These are phyloP conservation scores for Macadamia tetraphylla DNA, from an alignment of 164 flowering plant species.

Conservation along the genomic window DNA sequence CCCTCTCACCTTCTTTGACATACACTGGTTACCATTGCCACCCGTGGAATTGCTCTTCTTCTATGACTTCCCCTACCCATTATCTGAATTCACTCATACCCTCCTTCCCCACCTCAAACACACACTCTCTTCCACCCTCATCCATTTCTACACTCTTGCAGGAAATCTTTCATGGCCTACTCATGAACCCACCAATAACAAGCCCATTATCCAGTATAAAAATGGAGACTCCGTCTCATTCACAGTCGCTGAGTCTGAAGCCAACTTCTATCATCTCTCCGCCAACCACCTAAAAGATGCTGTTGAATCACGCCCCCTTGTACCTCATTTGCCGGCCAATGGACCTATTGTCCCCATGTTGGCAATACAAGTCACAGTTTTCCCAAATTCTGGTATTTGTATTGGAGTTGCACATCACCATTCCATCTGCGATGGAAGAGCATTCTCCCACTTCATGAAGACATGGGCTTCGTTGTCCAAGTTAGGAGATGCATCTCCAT, in stretches of 20 bases:
- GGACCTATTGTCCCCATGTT: neutral
- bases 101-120: too few species aligned
- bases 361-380: neutral
- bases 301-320: neutral
- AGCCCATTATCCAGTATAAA: constrained; percentile 20
- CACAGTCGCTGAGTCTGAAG: neutral
- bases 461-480: constrained; percentile 32
- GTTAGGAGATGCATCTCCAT: neutral
- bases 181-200: neutral
- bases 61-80: constrained; percentile 1
- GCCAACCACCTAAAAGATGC: neutral
- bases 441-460: constrained; percentile 14
- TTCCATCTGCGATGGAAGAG: constrained; percentile 25
- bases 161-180: constrained; percentile 8
- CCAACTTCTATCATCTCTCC: neutral
- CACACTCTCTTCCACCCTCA: too few species aligned
- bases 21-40: constrained; percentile 19
- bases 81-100: too few species aligned
- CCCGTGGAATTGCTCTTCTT: constrained; percentile 15
- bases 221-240: constrained; percentile 15
- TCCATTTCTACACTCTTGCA: neutral
- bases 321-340: neutral
- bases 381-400: too few species aligned
- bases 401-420: constrained; percentile 17
- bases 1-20: constrained; percentile 29